Evolutionary conservation across 176 grass and related monocot genomes (phyloP).

Genomic region (Aegilops longissima): DNA sequence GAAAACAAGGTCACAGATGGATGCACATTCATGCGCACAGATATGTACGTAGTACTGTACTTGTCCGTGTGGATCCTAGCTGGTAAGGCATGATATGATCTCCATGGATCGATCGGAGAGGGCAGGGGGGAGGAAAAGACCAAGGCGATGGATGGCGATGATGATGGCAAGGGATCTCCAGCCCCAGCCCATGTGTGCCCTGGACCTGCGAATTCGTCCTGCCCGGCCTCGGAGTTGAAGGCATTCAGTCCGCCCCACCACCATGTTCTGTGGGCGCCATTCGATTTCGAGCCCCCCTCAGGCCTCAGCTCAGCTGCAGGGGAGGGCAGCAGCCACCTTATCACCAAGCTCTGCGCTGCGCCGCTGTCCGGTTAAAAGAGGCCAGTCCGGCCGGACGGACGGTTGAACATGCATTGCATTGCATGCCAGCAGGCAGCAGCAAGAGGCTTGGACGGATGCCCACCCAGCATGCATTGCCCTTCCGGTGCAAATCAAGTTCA

Average conservation of each 20-base stretch:
- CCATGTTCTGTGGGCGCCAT: conserved; percentile 54
- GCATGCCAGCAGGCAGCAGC: background rate
- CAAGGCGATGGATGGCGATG: background rate
- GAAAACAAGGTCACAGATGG: conserved; percentile 2
- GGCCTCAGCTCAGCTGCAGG: too few relatives aligned
- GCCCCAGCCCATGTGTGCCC: conserved; percentile 39
- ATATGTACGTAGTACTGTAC: background rate
- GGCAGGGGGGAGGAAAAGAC: background rate
- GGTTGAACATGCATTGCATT: background rate
- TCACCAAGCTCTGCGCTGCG: conserved; percentile 10
- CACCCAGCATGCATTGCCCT: background rate
- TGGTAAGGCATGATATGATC: background rate
- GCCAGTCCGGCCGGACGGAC: background rate
- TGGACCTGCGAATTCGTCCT: conserved; percentile 20
- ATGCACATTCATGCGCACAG: background rate
- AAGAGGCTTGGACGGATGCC: background rate
- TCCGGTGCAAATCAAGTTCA: background rate
- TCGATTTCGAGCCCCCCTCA: too few relatives aligned
- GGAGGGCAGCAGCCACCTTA: background rate
- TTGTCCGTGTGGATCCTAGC: conserved; percentile 5
- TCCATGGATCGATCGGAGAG: background rate
- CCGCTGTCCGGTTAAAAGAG: conserved; percentile 41
- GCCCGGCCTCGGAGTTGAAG: conserved; percentile 10
- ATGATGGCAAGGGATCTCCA: conserved; percentile 9
- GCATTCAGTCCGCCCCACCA: conserved; percentile 34